Conservation (phyloP, 2,329 filamentous ascomycete species). For the Periconia digitata region DNA sequence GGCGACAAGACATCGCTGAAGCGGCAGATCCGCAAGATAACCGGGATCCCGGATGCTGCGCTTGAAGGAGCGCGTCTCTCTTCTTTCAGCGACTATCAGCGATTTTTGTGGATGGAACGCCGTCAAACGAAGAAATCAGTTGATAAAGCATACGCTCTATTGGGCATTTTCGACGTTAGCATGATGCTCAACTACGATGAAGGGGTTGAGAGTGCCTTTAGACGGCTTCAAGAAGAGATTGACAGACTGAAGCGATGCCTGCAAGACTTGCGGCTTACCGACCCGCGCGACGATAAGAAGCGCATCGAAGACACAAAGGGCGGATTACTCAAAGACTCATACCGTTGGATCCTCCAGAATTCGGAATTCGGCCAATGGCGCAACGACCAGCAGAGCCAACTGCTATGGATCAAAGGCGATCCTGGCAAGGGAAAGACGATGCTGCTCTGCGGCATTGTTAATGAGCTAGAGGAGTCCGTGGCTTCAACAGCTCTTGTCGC, state of each 20-base stretch:
- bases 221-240: slow-evolving; percentile 11
- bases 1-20: slow-evolving; percentile 9
- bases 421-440: slow-evolving; percentile 27
- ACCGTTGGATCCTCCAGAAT: slow-evolving; percentile 30
- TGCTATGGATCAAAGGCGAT: too few species aligned
- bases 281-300: slow-evolving; percentile 2
- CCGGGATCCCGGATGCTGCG: slow-evolving; percentile 2
- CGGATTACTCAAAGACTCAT: neutral
- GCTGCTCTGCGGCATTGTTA: too few species aligned
- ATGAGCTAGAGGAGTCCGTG: too few species aligned
- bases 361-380: slow-evolving; percentile 29
- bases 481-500: too few species aligned
- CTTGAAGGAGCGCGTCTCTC: slow-evolving; percentile 3
- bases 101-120: slow-evolving; percentile 7
- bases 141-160: slow-evolving; percentile 14
- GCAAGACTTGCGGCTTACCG: neutral
- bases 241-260: too few species aligned
- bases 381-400: slow-evolving; percentile 14
- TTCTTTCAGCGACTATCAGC: slow-evolving; percentile 9
- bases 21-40: slow-evolving; percentile 8
- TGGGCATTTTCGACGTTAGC: slow-evolving; percentile 14
- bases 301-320: slow-evolving; percentile 3
- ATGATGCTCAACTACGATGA: slow-evolving; percentile 2
- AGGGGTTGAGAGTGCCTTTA: slow-evolving; percentile 7
- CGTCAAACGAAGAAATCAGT: slow-evolving; percentile 16